A percentile compares a stretch with the other conserved stretches of the same genome.
phyloP scores from a whole-genome alignment of 2,329 filamentous ascomycete genomes.

The Colletotrichum destructivum region DNA sequence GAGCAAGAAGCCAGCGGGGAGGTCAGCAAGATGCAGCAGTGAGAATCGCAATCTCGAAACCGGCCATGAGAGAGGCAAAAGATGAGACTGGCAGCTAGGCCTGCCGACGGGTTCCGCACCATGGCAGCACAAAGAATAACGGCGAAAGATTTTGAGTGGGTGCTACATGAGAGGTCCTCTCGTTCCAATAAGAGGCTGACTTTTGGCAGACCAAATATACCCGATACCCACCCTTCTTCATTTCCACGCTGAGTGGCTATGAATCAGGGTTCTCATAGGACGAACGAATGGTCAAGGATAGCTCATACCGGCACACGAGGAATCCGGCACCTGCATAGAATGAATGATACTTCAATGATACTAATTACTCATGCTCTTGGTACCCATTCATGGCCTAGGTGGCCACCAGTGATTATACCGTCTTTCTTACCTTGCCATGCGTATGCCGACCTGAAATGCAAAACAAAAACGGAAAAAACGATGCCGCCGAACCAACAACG shows the following conservation, averaged over 20 bases:
- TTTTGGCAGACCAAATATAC: not conserved
- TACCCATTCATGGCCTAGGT: not conserved
- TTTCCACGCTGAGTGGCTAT: not conserved
- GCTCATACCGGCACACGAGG: not conserved
- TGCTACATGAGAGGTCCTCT: not conserved
- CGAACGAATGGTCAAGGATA: not conserved
- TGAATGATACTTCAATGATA: slow-evolving; percentile 22
- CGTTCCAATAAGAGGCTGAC: not conserved
- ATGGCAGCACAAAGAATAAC: not conserved
- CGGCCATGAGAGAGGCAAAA: not conserved
- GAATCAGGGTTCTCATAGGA: not conserved
- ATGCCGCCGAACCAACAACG: slow-evolving; percentile 29
- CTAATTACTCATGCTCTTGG: slow-evolving; percentile 20
- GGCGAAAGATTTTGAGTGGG: not conserved
- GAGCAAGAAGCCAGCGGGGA: slow-evolving; percentile 32
- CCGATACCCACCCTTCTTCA: not conserved
- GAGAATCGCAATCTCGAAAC: not conserved
- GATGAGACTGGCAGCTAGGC: not conserved
- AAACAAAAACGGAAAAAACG: not conserved
- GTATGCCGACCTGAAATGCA: slow-evolving; percentile 11
- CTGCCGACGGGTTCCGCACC: not conserved
- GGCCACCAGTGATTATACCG: slow-evolving; percentile 18
- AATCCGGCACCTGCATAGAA: not conserved
- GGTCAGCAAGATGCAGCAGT: slow-evolving; percentile 40
- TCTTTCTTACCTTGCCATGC: not conserved